phyloP scores from a whole-genome alignment of 495 filamentous ascomycete species.

The Xylaria venustula region DNA sequence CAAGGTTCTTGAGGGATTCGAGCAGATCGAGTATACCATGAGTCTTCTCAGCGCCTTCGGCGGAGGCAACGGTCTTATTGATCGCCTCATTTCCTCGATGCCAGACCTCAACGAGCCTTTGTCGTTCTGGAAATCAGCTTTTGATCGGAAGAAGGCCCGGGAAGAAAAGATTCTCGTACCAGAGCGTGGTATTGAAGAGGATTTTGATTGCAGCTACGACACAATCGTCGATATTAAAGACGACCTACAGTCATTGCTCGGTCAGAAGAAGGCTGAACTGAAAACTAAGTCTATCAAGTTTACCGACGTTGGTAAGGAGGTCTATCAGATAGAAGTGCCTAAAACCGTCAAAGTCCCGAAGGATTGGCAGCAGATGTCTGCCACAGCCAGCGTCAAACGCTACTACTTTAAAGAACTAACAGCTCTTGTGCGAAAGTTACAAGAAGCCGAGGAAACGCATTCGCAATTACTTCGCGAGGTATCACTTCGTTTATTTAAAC shows the following conservation, averaged over 20 bases:
- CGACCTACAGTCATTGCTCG: constrained; percentile 69
- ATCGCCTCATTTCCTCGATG: constrained; percentile 78
- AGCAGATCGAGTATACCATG: constrained; percentile 93
- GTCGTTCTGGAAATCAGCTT: constrained; percentile 86
- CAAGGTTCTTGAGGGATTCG: constrained; percentile 92
- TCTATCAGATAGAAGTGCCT: constrained; percentile 93
- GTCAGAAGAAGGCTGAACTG: constrained; percentile 65
- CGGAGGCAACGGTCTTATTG: constrained; percentile 75
- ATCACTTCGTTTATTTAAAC: constrained; percentile 74
- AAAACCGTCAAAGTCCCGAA: constrained; percentile 84
- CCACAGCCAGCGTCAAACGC: constrained; percentile 84
- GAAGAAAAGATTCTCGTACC: constrained; percentile 74
- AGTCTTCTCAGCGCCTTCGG: constrained; percentile 68
- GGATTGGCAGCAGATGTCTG: constrained; percentile 93
- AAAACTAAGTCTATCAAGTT: constrained; percentile 69
- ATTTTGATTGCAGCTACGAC: constrained; percentile 87
- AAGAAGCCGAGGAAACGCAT: constrained; percentile 93
- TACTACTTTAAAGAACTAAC: constrained; percentile 91
- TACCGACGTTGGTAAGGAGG: constrained; percentile 91
- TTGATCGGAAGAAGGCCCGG: constrained; percentile 79
- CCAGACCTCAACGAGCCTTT: constrained; percentile 75
- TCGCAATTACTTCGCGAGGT: constrained; percentile 89
- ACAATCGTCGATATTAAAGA: constrained; percentile 67
- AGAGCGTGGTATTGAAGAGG: constrained; percentile 82
- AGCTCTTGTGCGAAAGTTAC: constrained; percentile 75